phyloP scores from a whole-genome alignment of 495 filamentous ascomycete species.

The Penicillium verhagenii region DNA sequence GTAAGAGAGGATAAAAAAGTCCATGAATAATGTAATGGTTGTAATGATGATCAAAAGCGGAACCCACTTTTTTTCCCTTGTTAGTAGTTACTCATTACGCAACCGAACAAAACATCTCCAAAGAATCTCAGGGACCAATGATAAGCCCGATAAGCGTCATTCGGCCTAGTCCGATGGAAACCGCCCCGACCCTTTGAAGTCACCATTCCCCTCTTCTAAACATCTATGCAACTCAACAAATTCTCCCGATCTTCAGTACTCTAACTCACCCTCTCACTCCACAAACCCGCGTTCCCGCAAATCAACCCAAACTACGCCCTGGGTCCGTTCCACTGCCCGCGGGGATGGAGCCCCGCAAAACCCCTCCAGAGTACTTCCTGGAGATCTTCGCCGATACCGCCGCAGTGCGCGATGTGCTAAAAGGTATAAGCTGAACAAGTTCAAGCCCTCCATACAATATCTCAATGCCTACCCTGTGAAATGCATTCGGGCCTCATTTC shows the following conservation, averaged over 20 bases:
- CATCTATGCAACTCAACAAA: background rate
- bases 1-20: no score
- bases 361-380: constrained; percentile 77
- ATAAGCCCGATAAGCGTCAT: constrained; percentile 26
- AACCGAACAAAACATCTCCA: no score
- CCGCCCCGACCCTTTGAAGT: constrained; percentile 17
- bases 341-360: constrained; percentile 58
- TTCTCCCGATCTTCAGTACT: background rate
- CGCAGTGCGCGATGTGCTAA: constrained; percentile 85
- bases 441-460: no score
- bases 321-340: constrained; percentile 22
- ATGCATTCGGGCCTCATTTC: no score
- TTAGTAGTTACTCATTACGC: constrained; percentile 3
- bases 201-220: constrained; percentile 10
- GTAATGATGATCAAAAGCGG: no score
- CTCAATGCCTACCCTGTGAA: background rate
- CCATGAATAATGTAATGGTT: no score
- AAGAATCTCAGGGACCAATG: constrained; percentile 12
- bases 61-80: background rate
- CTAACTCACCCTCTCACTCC: background rate
- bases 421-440: constrained; percentile 75
- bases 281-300: constrained; percentile 9
- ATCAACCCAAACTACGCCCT: constrained; percentile 12
- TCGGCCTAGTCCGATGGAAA: constrained; percentile 26
- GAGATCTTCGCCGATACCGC: constrained; percentile 80